phyloP scores from a whole-genome alignment of 371 early-diverging fungal genomes.

The Dinochytrium kinnereticum region DNA sequence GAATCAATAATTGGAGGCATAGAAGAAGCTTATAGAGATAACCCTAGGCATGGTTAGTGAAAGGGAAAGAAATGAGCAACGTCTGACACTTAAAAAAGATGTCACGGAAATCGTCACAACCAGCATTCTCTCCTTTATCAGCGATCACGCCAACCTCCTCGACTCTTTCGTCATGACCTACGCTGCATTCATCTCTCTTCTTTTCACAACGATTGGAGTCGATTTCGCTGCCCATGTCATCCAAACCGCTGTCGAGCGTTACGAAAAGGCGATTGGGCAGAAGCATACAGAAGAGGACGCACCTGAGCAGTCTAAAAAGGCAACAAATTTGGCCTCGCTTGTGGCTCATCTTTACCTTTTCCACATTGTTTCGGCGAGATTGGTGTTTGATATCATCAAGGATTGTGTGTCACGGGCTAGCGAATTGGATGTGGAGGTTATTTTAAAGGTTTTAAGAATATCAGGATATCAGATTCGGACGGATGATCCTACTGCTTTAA shows the following conservation, averaged over 20 bases:
- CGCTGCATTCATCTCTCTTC: slow-evolving; percentile 81
- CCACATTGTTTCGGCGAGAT: slow-evolving; percentile 77
- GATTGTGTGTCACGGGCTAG: slow-evolving; percentile 68
- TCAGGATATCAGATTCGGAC: slow-evolving; percentile 86
- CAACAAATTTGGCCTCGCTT: slow-evolving; percentile 83
- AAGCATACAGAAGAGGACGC: slow-evolving; percentile 41
- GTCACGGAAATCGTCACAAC: slow-evolving; percentile 85
- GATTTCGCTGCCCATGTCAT: slow-evolving; percentile 89
- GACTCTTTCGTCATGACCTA: slow-evolving; percentile 90
- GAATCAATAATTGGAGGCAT: slow-evolving; percentile 82
- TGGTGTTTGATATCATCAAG: slow-evolving; percentile 86
- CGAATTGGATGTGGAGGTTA: slow-evolving; percentile 86
- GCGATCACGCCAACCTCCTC: slow-evolving; percentile 79
- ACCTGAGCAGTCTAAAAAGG: slow-evolving; percentile 47
- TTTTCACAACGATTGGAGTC: slow-evolving; percentile 81
- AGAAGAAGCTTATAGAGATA: slow-evolving; percentile 77
- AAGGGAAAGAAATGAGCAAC: neutral
- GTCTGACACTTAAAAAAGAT: slow-evolving; percentile 47
- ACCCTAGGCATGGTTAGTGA: slow-evolving; percentile 72
- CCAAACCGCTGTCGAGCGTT: slow-evolving; percentile 81
- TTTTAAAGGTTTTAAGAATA: slow-evolving; percentile 83
- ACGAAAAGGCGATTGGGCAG: slow-evolving; percentile 61
- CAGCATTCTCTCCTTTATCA: slow-evolving; percentile 74
- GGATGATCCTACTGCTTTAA: slow-evolving; percentile 90
- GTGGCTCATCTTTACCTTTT: slow-evolving; percentile 90